These are phyloP conservation scores for Tolypocladium ophioglossoides DNA, from an alignment of 2,329 filamentous ascomycete genomes.

Conservation along the genomic window DNA sequence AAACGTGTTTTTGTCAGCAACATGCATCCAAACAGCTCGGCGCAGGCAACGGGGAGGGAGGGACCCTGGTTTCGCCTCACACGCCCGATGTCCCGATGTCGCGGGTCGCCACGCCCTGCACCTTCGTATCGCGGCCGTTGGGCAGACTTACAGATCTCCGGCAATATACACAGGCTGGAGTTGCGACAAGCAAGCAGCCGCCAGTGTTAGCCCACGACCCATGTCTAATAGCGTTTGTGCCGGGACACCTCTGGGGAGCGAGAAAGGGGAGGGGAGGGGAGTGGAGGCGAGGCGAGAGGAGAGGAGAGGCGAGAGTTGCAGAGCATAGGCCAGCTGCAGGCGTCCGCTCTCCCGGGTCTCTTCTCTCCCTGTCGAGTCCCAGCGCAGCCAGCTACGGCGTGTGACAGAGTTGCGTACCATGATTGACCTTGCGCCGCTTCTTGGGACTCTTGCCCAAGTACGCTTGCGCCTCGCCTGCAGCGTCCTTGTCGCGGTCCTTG, in stretches of 20 bases:
- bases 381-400: neutral
- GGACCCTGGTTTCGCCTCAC: neutral
- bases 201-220: constrained; percentile 1
- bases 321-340: neutral
- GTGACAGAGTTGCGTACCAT: constrained; percentile 49
- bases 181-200: neutral
- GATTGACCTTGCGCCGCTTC: constrained; percentile 82
- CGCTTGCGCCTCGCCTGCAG: neutral
- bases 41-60: neutral
- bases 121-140: neutral
- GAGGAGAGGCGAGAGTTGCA: neutral
- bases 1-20: constrained; percentile 8
- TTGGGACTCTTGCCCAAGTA: constrained; percentile 50
- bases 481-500: constrained; percentile 14
- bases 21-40: neutral
- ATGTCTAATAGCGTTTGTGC: neutral
- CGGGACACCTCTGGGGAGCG: neutral
- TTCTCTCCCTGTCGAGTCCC: neutral
- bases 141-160: constrained; percentile 71
- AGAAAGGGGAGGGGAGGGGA: constrained; percentile 8
- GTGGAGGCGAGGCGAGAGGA: no score
- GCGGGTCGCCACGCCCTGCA: constrained; percentile 1
- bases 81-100: neutral
- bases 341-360: neutral
- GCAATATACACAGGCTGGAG: constrained; percentile 73